A percentile compares a stretch with the other conserved stretches of the same genome.
These are phyloP conservation scores for Populus ilicifolia DNA, from an alignment of 345 rosid species.

Conservation along the genomic window DNA sequence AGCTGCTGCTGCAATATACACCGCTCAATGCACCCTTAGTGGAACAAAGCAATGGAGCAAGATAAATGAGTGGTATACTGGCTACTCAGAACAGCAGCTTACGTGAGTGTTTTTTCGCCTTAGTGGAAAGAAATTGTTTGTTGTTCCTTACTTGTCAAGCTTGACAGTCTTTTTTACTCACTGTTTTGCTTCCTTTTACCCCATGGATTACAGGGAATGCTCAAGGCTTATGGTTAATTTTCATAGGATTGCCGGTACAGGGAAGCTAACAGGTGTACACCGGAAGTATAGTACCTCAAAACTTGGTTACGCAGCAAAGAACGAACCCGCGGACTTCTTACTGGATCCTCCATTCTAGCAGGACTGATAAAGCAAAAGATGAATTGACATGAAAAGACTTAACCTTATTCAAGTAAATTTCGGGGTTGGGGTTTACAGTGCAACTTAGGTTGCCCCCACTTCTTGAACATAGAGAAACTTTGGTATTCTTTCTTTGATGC, in stretches of 20 bases:
- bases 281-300: slow-evolving; percentile 76
- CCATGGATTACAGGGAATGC: slow-evolving; percentile 54
- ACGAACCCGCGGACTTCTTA: slow-evolving; percentile 57
- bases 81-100: slow-evolving; percentile 52
- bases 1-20: slow-evolving; percentile 65
- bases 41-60: slow-evolving; percentile 51
- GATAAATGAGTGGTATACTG: slow-evolving; percentile 48
- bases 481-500: slow-evolving; percentile 6
- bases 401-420: background rate
- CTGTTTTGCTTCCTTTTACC: background rate
- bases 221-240: slow-evolving; percentile 67
- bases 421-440: slow-evolving; percentile 20
- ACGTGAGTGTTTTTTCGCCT: slow-evolving; percentile 21
- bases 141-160: background rate
- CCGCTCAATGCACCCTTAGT: slow-evolving; percentile 50
- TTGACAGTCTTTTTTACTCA: background rate
- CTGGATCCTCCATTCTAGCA: slow-evolving; percentile 28
- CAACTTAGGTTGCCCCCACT: slow-evolving; percentile 52
- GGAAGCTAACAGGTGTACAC: slow-evolving; percentile 78
- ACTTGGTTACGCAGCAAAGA: slow-evolving; percentile 70
- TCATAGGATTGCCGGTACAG: slow-evolving; percentile 74
- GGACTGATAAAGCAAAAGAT: background rate
- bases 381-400: slow-evolving; percentile 1
- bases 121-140: background rate
- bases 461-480: background rate